These are phyloP conservation scores for Acacia acuminata DNA, from an alignment of 306 rosid species.

Conservation along the genomic window DNA sequence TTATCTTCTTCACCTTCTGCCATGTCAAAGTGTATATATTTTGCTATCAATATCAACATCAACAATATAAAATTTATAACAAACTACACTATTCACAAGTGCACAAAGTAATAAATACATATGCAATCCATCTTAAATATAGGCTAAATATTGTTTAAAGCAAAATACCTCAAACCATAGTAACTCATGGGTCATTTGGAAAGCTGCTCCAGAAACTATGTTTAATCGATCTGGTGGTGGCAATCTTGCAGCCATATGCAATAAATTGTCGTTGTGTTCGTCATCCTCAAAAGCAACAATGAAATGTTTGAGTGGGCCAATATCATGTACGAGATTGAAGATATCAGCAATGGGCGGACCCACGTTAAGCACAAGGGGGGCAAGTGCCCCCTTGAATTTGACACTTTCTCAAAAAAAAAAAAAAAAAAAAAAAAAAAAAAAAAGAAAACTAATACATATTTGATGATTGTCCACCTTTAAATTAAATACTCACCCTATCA, in stretches of 20 bases:
- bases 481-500: no score
- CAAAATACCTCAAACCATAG: conserved; percentile 50
- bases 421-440: no score
- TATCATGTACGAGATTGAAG: conserved; percentile 46
- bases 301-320: conserved; percentile 34
- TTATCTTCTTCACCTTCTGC: conserved; percentile 55
- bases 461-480: no score
- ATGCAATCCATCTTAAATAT: not conserved
- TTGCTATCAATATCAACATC: not conserved
- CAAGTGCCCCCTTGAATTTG: no score
- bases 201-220: conserved; percentile 46
- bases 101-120: not conserved
- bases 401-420: no score
- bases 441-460: no score
- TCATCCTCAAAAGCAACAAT: conserved; percentile 10
- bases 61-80: not conserved
- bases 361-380: no score
- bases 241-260: conserved; percentile 42
- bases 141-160: not conserved
- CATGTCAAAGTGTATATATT: not conserved
- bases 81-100: not conserved
- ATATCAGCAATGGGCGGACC: no score
- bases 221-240: conserved; percentile 37
- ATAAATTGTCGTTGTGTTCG: not conserved
- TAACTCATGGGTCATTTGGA: conserved; percentile 47